Conservation (phyloP, 2,329 filamentous ascomycete species). For the Penicillium sp. region DNA sequence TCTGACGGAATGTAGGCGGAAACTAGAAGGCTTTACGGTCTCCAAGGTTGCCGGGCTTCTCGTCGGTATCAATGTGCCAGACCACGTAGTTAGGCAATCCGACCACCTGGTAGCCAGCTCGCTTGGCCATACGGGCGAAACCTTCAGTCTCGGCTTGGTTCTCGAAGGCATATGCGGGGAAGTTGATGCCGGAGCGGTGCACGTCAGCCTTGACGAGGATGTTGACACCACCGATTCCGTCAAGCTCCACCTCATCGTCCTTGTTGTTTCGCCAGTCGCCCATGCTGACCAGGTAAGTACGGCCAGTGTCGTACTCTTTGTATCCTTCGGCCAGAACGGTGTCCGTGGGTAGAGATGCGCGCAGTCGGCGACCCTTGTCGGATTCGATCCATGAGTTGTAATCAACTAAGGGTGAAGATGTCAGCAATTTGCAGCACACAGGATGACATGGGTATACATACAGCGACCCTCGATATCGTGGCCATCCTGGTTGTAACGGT, state of each 20-base stretch:
- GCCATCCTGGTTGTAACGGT: constrained; percentile 70
- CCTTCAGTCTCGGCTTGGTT: constrained; percentile 99
- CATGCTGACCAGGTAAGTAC: constrained; percentile 84
- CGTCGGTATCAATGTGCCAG: constrained; percentile 96
- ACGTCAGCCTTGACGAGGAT: constrained; percentile 98
- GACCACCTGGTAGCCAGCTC: constrained; percentile 87
- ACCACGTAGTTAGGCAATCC: constrained; percentile 97
- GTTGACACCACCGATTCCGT: constrained; percentile 95
- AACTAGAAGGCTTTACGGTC: constrained; percentile 40
- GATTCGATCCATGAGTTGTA: constrained; percentile 99
- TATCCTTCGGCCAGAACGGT: constrained; percentile 91
- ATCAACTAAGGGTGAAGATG: constrained; percentile 62
- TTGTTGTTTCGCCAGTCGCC: constrained; percentile 92
- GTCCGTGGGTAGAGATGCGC: constrained; percentile 72
- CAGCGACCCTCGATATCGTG: constrained; percentile 92
- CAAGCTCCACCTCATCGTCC: constrained; percentile 85
- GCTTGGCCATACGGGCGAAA: constrained; percentile 97
- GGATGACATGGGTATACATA: constrained; percentile 48
- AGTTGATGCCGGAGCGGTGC: constrained; percentile 95
- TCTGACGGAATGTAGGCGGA: constrained; percentile 5
- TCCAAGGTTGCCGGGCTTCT: constrained; percentile 76
- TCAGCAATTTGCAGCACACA: constrained; percentile 21
- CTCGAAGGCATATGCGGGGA: constrained; percentile 93
- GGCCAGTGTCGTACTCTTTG: constrained; percentile 86
- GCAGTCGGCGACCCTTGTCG: constrained; percentile 73